Conservation (phyloP, 2,329 filamentous ascomycete species). For the Plenodomus tracheiphilus region DNA sequence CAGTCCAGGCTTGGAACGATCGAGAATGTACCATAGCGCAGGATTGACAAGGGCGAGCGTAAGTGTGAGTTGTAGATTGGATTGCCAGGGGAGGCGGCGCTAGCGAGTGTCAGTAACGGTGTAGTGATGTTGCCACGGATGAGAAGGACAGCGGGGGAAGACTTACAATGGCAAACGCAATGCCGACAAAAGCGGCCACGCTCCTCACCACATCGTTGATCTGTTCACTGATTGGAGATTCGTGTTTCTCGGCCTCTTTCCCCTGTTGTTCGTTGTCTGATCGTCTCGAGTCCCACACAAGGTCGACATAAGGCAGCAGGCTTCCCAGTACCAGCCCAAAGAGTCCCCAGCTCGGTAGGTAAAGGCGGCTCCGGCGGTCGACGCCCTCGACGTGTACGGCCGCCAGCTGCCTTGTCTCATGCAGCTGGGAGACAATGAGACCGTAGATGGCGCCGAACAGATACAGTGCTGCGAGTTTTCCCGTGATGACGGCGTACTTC, state of each 20-base stretch:
- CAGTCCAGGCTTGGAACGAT: slow-evolving; percentile 84
- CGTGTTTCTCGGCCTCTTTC: slow-evolving; percentile 37
- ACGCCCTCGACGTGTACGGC: slow-evolving; percentile 64
- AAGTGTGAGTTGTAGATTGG: slow-evolving; percentile 87
- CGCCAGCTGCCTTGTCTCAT: slow-evolving; percentile 67
- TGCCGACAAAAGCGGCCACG: slow-evolving; percentile 71
- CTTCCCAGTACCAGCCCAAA: slow-evolving; percentile 78
- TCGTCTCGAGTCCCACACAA: slow-evolving; percentile 64
- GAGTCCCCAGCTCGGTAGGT: slow-evolving; percentile 79
- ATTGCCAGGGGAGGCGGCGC: slow-evolving; percentile 91
- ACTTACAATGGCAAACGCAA: slow-evolving; percentile 82
- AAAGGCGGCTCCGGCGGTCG: slow-evolving; percentile 62
- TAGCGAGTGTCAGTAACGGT: slow-evolving; percentile 42
- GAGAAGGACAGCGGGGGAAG: not conserved
- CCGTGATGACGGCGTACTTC: slow-evolving; percentile 57
- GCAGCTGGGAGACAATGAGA: slow-evolving; percentile 76
- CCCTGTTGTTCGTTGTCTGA: slow-evolving; percentile 29
- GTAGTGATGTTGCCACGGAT: not conserved
- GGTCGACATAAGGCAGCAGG: slow-evolving; percentile 82
- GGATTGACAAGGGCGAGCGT: slow-evolving; percentile 91
- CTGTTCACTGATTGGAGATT: slow-evolving; percentile 57
- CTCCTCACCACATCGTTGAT: slow-evolving; percentile 76
- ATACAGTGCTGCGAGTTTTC: slow-evolving; percentile 70
- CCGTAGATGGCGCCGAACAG: slow-evolving; percentile 82
- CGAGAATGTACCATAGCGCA: slow-evolving; percentile 93